Evolutionary conservation across 1,284 basidiomycete genomes (phyloP).

Genomic region (Cystobasidium sp.): DNA sequence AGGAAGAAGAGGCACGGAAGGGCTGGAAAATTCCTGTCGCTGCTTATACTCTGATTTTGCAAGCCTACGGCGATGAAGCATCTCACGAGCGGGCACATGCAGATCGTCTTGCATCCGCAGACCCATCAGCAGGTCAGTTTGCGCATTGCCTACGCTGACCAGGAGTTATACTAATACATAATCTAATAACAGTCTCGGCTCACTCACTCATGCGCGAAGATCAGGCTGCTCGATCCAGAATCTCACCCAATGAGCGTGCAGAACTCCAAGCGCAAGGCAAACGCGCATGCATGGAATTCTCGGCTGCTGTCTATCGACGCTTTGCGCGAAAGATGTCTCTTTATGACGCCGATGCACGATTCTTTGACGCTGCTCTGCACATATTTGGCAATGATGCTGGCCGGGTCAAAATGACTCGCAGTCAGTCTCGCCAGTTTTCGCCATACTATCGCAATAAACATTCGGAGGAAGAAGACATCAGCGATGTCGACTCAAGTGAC

Average conservation of each 20-base stretch:
- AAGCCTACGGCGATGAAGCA: slow-evolving; percentile 24
- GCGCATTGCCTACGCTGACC: too few relatives aligned
- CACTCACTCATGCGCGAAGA: neutral
- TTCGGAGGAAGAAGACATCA: neutral
- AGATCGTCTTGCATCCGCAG: too few relatives aligned
- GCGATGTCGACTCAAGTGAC: neutral
- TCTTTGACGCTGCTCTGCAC: slow-evolving; percentile 30
- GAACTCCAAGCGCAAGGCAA: neutral
- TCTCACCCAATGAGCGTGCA: neutral
- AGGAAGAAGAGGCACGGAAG: slow-evolving; percentile 15
- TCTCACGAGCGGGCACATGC: neutral
- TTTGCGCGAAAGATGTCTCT: neutral
- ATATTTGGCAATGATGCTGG: slow-evolving; percentile 3
- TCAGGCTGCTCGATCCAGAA: neutral
- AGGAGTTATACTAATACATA: too few relatives aligned
- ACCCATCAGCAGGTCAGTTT: too few relatives aligned
- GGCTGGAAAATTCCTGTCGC: slow-evolving; percentile 31
- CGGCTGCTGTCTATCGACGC: slow-evolving; percentile 13
- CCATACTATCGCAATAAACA: too few relatives aligned
- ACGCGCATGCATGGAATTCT: slow-evolving; percentile 5
- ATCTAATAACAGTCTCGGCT: too few relatives aligned
- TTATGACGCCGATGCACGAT: slow-evolving; percentile 15
- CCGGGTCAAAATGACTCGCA: neutral
- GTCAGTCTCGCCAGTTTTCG: too few relatives aligned
- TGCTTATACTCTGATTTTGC: slow-evolving; percentile 40